phyloP scores from a whole-genome alignment of 192 early-diverging fungal species.

The Cladochytrium replicatum region DNA sequence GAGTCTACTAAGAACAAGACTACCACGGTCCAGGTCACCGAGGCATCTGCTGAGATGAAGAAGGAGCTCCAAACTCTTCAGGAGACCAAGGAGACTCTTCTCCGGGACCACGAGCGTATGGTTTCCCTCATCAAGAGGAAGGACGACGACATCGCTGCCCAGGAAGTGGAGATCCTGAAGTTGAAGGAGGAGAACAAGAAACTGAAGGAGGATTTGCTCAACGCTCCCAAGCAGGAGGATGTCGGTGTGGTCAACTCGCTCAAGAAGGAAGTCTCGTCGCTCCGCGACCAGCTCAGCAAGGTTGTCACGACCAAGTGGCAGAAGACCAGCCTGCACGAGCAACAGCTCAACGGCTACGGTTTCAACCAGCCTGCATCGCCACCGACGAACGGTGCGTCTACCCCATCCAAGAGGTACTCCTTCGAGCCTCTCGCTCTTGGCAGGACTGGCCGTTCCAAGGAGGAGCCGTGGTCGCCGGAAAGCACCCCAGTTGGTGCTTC shows the following conservation, averaged over 20 bases:
- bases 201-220: slow-evolving; percentile 40
- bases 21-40: slow-evolving; percentile 28
- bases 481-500: not conserved
- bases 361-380: slow-evolving; percentile 19
- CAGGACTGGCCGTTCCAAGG: not conserved
- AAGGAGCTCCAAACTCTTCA: slow-evolving; percentile 45
- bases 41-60: slow-evolving; percentile 50
- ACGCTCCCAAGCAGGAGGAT: slow-evolving; percentile 40
- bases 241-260: slow-evolving; percentile 49
- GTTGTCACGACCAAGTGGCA: slow-evolving; percentile 54
- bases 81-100: slow-evolving; percentile 44
- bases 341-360: slow-evolving; percentile 11
- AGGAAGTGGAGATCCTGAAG: slow-evolving; percentile 41
- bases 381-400: too few species aligned
- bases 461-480: not conserved
- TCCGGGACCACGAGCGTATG: slow-evolving; percentile 50
- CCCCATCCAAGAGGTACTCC: too few species aligned
- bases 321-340: slow-evolving; percentile 9
- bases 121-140: slow-evolving; percentile 46
- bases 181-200: slow-evolving; percentile 58
- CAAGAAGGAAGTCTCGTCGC: slow-evolving; percentile 56
- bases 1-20: slow-evolving; percentile 47
- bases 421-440: not conserved
- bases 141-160: slow-evolving; percentile 51
- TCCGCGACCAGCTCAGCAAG: slow-evolving; percentile 62